These are phyloP conservation scores for Epichloe brachyelytri DNA, from an alignment of 2,329 filamentous ascomycete species.

Conservation along the genomic window DNA sequence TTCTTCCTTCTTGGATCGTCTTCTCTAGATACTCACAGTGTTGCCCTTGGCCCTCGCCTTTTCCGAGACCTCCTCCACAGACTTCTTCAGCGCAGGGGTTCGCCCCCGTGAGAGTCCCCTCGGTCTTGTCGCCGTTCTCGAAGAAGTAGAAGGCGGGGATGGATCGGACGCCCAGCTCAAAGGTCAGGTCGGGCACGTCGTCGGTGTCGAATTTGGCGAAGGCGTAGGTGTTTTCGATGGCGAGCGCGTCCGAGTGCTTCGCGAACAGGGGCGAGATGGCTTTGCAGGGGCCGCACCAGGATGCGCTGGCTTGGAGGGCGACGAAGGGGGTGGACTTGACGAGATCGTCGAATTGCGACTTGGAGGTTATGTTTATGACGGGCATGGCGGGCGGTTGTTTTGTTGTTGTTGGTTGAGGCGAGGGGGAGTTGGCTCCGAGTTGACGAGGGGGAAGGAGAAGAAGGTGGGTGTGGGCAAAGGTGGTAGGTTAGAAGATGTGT, in stretches of 20 bases:
- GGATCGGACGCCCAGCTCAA: constrained; percentile 36
- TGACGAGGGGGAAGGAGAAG: too few relatives aligned
- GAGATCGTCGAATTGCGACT: constrained; percentile 35
- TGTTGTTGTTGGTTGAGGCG: too few relatives aligned
- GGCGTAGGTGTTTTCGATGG: constrained; percentile 28
- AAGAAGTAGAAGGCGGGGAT: constrained; percentile 51
- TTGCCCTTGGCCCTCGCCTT: constrained; percentile 15
- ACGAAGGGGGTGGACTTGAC: constrained; percentile 36
- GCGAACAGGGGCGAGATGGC: constrained; percentile 42
- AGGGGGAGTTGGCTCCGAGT: too few relatives aligned
- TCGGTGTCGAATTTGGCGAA: constrained; percentile 51
- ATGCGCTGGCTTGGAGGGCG: constrained; percentile 43
- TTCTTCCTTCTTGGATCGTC: not conserved
- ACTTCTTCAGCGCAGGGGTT: constrained; percentile 20
- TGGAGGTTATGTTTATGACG: constrained; percentile 26
- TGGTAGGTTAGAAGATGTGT: too few relatives aligned
- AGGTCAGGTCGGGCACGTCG: constrained; percentile 34
- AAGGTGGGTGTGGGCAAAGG: too few relatives aligned
- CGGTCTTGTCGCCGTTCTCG: constrained; percentile 33
- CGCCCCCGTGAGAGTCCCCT: constrained; percentile 29
- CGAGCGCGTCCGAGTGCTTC: constrained; percentile 28
- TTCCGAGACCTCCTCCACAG: constrained; percentile 12
- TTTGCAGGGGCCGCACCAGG: constrained; percentile 51
- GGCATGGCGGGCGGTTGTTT: constrained; percentile 14
- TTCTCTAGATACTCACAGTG: constrained; percentile 4